These are phyloP conservation scores for Hypoxylon rickii DNA, from an alignment of 495 filamentous ascomycete species.

Conservation along the genomic window DNA sequence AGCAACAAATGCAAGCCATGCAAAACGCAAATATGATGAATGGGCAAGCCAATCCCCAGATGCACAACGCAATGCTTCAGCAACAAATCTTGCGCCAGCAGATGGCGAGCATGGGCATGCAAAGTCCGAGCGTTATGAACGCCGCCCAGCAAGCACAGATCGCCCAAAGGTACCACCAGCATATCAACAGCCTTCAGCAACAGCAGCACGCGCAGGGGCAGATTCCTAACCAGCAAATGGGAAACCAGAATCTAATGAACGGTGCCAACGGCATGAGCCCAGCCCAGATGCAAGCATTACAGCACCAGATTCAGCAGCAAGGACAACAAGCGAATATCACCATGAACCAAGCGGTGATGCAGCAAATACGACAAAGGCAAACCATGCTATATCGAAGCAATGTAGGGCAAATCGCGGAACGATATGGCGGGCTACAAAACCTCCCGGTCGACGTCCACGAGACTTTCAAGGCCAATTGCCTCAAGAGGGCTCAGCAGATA, in stretches of 20 bases:
- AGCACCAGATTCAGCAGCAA: conserved; percentile 44
- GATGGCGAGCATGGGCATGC: conserved; percentile 44
- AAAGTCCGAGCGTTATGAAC: conserved; percentile 28
- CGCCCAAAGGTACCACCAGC: conserved; percentile 37
- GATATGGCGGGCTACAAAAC: conserved; percentile 42
- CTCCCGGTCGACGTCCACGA: conserved; percentile 42
- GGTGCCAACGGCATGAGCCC: conserved; percentile 40
- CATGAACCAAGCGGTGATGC: no score
- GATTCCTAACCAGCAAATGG: conserved; percentile 41
- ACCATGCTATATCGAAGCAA: conserved; percentile 52
- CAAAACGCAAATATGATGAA: conserved; percentile 46
- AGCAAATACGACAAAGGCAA: conserved; percentile 35
- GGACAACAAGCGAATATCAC: conserved; percentile 22
- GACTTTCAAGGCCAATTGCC: conserved; percentile 36
- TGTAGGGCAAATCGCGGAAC: conserved; percentile 49
- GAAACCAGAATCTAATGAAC: conserved; percentile 38
- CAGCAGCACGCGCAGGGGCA: conserved; percentile 37
- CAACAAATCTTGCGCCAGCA: conserved; percentile 43
- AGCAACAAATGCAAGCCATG: conserved; percentile 42
- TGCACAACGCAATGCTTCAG: conserved; percentile 43
- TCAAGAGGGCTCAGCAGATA: conserved; percentile 28
- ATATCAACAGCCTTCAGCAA: conserved; percentile 41
- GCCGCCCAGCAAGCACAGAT: conserved; percentile 52
- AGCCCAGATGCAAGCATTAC: conserved; percentile 44
- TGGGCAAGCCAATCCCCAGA: conserved; percentile 31